phyloP scores from a whole-genome alignment of 495 filamentous ascomycete species.

The Penicillium canariense region DNA sequence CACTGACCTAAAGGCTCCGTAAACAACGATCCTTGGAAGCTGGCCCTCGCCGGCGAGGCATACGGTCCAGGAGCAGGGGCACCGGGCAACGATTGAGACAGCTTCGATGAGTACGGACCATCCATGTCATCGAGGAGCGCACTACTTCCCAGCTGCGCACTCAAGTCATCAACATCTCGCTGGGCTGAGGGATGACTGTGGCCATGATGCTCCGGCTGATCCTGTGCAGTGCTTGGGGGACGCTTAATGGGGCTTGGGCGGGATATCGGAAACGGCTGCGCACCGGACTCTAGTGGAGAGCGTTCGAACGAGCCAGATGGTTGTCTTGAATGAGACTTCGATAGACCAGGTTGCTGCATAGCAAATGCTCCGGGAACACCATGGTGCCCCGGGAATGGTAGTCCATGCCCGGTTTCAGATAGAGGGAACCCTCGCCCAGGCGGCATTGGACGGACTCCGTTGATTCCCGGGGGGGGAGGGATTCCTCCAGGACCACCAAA shows the following conservation, averaged over 20 bases:
- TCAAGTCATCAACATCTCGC: slow-evolving; percentile 67
- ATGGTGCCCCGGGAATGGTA: slow-evolving; percentile 36
- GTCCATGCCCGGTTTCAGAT: slow-evolving; percentile 44
- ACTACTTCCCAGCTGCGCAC: slow-evolving; percentile 85
- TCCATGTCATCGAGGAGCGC: slow-evolving; percentile 85
- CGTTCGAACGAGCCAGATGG: slow-evolving; percentile 58
- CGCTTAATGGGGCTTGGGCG: slow-evolving; percentile 86
- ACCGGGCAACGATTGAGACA: slow-evolving; percentile 42
- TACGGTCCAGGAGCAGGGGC: slow-evolving; percentile 31
- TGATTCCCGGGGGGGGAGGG: slow-evolving; percentile 57
- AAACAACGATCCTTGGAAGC: slow-evolving; percentile 50
- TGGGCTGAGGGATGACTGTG: slow-evolving; percentile 35
- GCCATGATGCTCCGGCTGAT: slow-evolving; percentile 51
- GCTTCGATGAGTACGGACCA: slow-evolving; percentile 44
- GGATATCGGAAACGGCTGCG: slow-evolving; percentile 61
- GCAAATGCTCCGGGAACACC: slow-evolving; percentile 34
- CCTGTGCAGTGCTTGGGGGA: slow-evolving; percentile 72
- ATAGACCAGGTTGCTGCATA: slow-evolving; percentile 35
- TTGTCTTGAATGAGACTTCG: slow-evolving; percentile 58
- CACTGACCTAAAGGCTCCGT: slow-evolving; percentile 44
- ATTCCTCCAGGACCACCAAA: slow-evolving; percentile 58
- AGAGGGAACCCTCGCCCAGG: slow-evolving; percentile 61
- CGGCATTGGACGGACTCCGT: slow-evolving; percentile 55
- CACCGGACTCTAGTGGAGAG: slow-evolving; percentile 42
- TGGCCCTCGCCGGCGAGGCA: slow-evolving; percentile 40